Base-by-base conservation (phyloP, 1,139 yeast genomes). In the Magnusiomyces suaveolens region DNA sequence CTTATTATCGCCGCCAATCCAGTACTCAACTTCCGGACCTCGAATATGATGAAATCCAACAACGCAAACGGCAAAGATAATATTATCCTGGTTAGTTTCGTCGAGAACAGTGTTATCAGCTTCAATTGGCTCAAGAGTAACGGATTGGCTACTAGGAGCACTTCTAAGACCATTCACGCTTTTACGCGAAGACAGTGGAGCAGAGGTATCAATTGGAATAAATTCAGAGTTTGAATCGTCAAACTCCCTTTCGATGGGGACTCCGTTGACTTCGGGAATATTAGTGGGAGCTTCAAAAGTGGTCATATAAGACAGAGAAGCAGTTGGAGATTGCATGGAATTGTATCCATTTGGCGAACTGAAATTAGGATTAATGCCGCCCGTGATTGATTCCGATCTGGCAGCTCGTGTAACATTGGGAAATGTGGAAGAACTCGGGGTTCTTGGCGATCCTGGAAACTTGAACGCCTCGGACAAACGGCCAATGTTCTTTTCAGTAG, bases 11-110 rank as follows among this genome's bases (percentile, higher is more conserved):
- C 83, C 80, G 21, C 95, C 89, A 51, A 82, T 76, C 89, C 96
- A 87, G 73, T 87, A 88, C 68, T 90, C 97, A 21, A 92, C 82
- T 66, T 92, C 97, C 0, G 98, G 98, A 0, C 98, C 98, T 56
- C 61, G 67, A 25, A 85, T 78, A 65, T 92, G 98, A 66, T 92
- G 96, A 74, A 92, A 92, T 61, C 94, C 96, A 23, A 90, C 96
- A 21, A 92, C 79, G 61, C 96, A 84, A 18, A 90, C 81, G 3
- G 96, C 97, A 68, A 87, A 84, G 3, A 89, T 78, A 64, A 79
- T 64, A 20, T 47, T 47, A 1, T 33, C 43, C 8, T 63, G 62
- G 23, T 55, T 63, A 14, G 54, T 57, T 10, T 56, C 59, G 20
- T 51, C 56, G 6, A 43, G 53, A 26, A 47, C 50, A 6, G 52